Evolutionary conservation across 2,329 filamentous ascomycete genomes (phyloP).

Genomic region (Calonectria hongkongensis): DNA sequence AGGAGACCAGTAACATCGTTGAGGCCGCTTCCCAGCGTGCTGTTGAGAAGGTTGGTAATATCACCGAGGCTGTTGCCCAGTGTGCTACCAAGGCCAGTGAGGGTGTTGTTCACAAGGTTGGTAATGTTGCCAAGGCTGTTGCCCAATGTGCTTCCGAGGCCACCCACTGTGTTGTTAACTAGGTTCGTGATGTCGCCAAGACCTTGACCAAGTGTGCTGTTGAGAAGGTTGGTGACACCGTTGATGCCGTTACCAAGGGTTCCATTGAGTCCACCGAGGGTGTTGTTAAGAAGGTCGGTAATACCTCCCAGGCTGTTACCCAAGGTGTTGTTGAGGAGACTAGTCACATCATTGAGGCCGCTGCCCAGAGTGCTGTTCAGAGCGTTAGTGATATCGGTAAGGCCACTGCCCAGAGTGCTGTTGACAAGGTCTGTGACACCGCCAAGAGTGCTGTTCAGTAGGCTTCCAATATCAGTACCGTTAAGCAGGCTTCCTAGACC

Average conservation of each 20-base stretch:
- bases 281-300: background rate
- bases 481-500: background rate
- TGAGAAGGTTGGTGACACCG: background rate
- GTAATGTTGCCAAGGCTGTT: conserved; percentile 19
- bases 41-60: conserved; percentile 13
- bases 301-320: background rate
- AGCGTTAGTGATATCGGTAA: background rate
- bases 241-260: background rate
- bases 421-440: conserved; percentile 5
- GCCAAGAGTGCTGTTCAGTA: background rate
- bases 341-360: background rate
- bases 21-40: background rate
- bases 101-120: conserved; percentile 1
- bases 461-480: background rate
- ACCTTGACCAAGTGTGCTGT: background rate
- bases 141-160: conserved; percentile 5
- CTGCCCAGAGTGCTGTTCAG: conserved; percentile 2
- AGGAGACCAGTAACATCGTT: conserved; percentile 2
- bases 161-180: background rate
- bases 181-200: conserved; percentile 5
- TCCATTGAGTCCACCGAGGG: background rate
- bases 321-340: background rate
- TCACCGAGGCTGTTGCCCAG: conserved; percentile 7
- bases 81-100: background rate
- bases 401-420: background rate